Percentiles rank a stretch among this genome's conserved stretches.
Evolutionary conservation across 495 filamentous ascomycete genomes (phyloP).

Genomic region (Penicillium verhagenii): DNA sequence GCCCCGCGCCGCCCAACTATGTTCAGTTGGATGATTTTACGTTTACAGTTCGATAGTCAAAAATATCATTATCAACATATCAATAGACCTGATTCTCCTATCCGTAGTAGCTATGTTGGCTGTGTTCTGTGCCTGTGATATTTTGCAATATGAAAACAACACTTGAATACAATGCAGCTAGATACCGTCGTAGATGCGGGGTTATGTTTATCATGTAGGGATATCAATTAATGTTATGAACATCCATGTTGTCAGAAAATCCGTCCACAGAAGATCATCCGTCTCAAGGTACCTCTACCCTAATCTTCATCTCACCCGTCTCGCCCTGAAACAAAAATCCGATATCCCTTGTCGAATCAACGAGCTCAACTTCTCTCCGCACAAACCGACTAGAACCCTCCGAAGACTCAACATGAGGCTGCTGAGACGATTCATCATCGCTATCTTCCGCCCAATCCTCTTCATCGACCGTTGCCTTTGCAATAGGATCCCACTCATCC

Average conservation of each 20-base stretch:
- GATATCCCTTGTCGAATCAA: constrained; percentile 75
- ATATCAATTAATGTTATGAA: no score
- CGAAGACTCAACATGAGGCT: not conserved
- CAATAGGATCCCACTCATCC: constrained; percentile 76
- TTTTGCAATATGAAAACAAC: no score
- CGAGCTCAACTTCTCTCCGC: constrained; percentile 74
- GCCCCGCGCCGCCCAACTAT: constrained; percentile 15
- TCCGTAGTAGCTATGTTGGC: not conserved
- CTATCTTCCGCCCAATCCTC: constrained; percentile 52
- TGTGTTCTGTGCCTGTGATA: not conserved
- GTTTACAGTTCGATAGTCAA: constrained; percentile 13
- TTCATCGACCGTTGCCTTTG: constrained; percentile 49
- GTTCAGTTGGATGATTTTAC: constrained; percentile 10
- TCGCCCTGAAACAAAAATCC: constrained; percentile 77
- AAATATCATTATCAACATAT: constrained; percentile 8
- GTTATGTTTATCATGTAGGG: no score
- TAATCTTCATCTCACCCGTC: constrained; percentile 57
- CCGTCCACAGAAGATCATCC: not conserved
- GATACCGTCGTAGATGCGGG: not conserved
- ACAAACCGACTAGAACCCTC: constrained; percentile 51
- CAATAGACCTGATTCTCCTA: constrained; percentile 2
- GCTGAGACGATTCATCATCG: constrained; percentile 48
- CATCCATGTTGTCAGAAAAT: no score
- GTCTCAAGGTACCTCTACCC: constrained; percentile 56
- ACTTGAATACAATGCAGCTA: no score